A percentile compares a stretch with the other conserved stretches of the same genome.
phyloP scores from a whole-genome alignment of 176 grass and related monocot species.

The Musa acuminata region DNA sequence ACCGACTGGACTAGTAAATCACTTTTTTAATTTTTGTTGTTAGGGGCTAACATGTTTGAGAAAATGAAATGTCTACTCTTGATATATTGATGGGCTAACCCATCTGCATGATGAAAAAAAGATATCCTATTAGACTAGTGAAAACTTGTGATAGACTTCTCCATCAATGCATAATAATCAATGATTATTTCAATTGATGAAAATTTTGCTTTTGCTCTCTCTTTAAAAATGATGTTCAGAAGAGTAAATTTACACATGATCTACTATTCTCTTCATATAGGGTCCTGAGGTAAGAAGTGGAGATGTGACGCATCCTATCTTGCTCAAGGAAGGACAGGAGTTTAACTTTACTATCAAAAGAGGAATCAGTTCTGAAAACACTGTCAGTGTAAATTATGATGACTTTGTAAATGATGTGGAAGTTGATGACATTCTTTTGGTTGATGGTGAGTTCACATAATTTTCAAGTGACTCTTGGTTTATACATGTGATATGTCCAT shows the following conservation, averaged over 20 bases:
- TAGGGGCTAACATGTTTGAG: too few species aligned
- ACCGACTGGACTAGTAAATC: too few species aligned
- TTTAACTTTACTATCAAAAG: conserved; percentile 92
- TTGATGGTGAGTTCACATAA: conserved; percentile 73
- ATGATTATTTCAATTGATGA: not conserved
- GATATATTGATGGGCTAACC: too few species aligned
- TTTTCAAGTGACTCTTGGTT: conserved; percentile 3
- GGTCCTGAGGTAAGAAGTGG: conserved; percentile 99
- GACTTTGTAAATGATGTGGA: conserved; percentile 97
- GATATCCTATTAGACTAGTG: not conserved
- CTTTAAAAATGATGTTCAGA: not conserved
- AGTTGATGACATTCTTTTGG: conserved; percentile 78
- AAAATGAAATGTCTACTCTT: too few species aligned
- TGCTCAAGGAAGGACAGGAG: conserved; percentile 75
- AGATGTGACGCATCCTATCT: conserved; percentile 77
- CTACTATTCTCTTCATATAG: conserved; percentile 29
- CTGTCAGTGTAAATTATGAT: conserved; percentile 93
- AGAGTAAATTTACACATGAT: not conserved
- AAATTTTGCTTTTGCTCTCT: not conserved
- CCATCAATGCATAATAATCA: not conserved
- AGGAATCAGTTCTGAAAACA: conserved; percentile 67
- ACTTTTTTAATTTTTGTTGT: too few species aligned
- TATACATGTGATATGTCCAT: not conserved
- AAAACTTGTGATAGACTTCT: not conserved
- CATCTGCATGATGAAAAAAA: not conserved